Evolutionary conservation across 176 grass and related monocot genomes (phyloP).

Genomic region (Lolium multiflorum): DNA sequence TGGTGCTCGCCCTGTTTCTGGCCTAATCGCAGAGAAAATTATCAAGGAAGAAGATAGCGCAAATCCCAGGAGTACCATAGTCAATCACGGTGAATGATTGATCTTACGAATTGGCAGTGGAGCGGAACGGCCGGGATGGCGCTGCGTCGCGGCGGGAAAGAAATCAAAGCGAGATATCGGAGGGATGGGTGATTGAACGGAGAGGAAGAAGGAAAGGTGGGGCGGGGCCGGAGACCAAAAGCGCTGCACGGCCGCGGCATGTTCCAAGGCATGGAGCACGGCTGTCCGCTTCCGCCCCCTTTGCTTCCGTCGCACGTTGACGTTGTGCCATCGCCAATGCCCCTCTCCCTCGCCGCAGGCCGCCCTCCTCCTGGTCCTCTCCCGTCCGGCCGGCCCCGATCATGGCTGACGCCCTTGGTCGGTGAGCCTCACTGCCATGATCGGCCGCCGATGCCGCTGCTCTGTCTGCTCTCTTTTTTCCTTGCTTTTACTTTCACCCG

Average conservation of each 20-base stretch:
- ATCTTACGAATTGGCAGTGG: too few species aligned
- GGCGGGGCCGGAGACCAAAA: constrained; percentile 19
- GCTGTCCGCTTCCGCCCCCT: constrained; percentile 25
- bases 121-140: neutral
- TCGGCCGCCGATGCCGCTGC: neutral
- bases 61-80: too few species aligned
- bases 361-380: neutral
- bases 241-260: neutral
- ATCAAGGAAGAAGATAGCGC: too few species aligned
- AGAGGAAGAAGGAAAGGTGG: too few species aligned
- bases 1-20: too few species aligned
- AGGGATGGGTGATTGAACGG: too few species aligned
- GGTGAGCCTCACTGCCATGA: constrained; percentile 7
- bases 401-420: constrained; percentile 25
- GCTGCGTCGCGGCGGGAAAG: neutral
- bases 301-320: constrained; percentile 60
- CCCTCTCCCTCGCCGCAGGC: too few species aligned
- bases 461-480: neutral
- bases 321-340: neutral
- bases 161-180: too few species aligned
- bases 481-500: constrained; percentile 1
- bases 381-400: neutral
- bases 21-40: too few species aligned
- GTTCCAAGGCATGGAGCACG: constrained; percentile 14
- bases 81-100: too few species aligned